A percentile compares a stretch with the other conserved stretches of the same genome.
phyloP scores from a whole-genome alignment of 1,284 basidiomycete species.

The Puccinia novopanici region DNA sequence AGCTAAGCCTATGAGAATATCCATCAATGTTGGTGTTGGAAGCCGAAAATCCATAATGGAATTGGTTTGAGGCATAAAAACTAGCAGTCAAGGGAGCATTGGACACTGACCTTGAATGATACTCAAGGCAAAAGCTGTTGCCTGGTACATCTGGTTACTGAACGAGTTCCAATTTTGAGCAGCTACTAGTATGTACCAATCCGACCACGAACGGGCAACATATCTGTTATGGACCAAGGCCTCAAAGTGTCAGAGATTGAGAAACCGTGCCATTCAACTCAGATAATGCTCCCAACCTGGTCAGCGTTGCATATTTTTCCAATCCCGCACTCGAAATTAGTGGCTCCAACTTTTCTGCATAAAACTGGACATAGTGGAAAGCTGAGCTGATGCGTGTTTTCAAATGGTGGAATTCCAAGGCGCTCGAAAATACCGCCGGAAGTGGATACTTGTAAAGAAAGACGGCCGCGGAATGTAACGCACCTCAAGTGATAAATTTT shows the following conservation, averaged over 20 bases:
- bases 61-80: not conserved
- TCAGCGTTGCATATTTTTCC: slow-evolving; percentile 38
- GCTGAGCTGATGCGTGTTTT: not conserved
- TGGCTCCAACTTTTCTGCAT: slow-evolving; percentile 40
- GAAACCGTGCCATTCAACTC: not conserved
- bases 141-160: slow-evolving; percentile 38
- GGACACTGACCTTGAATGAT: slow-evolving; percentile 31
- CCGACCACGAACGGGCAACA: slow-evolving; percentile 46
- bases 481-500: slow-evolving; percentile 37
- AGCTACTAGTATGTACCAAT: slow-evolving; percentile 51
- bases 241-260: not conserved
- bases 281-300: slow-evolving; percentile 8
- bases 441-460: too few relatives aligned
- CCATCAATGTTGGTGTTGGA: not conserved
- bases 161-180: slow-evolving; percentile 49
- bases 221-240: slow-evolving; percentile 24
- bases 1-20: slow-evolving; percentile 23
- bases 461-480: not conserved
- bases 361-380: slow-evolving; percentile 13
- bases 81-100: not conserved
- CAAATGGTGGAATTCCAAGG: not conserved
- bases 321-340: slow-evolving; percentile 45
- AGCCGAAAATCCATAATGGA: not conserved
- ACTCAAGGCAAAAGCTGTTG: slow-evolving; percentile 34
- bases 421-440: not conserved